Conservation (phyloP, 441 rosid species). For the Lepidium campestre region DNA sequence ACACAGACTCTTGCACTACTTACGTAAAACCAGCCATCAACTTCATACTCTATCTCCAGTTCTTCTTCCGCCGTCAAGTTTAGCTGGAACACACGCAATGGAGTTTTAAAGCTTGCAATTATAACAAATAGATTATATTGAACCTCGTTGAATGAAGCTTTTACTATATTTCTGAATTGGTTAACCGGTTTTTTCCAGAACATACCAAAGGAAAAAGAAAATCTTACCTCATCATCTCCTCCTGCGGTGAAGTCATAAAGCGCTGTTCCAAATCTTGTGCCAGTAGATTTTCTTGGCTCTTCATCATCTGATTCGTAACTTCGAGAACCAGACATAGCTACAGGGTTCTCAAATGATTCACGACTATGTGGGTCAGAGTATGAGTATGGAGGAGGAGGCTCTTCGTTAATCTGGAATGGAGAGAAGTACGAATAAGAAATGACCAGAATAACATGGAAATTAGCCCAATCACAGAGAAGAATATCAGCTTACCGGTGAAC, state of each 20-base stretch:
- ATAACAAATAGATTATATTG: not conserved
- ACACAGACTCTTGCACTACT: slow-evolving; percentile 31
- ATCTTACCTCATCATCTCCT: slow-evolving; percentile 95
- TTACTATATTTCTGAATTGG: not conserved
- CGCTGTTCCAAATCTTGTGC: slow-evolving; percentile 72
- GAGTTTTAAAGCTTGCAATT: not conserved
- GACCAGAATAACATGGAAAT: not conserved
- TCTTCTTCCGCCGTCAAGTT: slow-evolving; percentile 91
- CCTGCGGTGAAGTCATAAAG: slow-evolving; percentile 97
- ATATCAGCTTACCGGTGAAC: slow-evolving; percentile 60
- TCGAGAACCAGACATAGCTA: slow-evolving; percentile 52
- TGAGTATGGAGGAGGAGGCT: slow-evolving; percentile 87
- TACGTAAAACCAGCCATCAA: slow-evolving; percentile 99
- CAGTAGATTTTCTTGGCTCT: slow-evolving; percentile 53
- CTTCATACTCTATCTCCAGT: slow-evolving; percentile 91
- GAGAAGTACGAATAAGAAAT: not conserved
- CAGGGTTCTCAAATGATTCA: slow-evolving; percentile 78
- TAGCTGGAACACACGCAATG: slow-evolving; percentile 54
- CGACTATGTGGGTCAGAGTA: slow-evolving; percentile 53
- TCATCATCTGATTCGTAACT: slow-evolving; percentile 69
- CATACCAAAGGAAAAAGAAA: not conserved
- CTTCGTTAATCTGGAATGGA: slow-evolving; percentile 73
- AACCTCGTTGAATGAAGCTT: not conserved
- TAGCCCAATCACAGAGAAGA: slow-evolving; percentile 4
- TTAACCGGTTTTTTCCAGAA: not conserved